Base-by-base conservation (phyloP, 2,329 filamentous ascomycete genomes). In the Capronia epimyces region DNA sequence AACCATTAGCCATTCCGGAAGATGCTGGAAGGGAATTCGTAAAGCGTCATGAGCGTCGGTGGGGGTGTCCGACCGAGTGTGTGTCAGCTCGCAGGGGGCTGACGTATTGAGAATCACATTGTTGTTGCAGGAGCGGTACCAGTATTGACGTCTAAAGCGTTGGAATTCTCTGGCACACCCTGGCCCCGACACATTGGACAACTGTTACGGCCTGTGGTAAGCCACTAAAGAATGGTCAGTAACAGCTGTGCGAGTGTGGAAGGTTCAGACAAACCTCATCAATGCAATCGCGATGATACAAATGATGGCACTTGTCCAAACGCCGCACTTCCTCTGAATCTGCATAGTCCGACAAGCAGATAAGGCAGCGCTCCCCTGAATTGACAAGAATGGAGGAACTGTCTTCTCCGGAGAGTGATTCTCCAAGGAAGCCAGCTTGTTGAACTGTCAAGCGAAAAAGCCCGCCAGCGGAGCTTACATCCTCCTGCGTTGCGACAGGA, bases 271-370 rank as follows among this genome's bases (percentile, higher is more conserved):
- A 62, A 71, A 83, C 81, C 74, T 84, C 78, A 64, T 86, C 82
- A 65, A 86, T 85, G 65, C 82, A 86, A 59, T 83, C 77, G 57
- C 75, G 77, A 67, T 86, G 82, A 67, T 83, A 86, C 52, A 84
- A 63, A 65, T 86, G 82, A 41, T 76, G 76, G 69, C 82, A 86
- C 64, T 80, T 82, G 51, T 74, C 69, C 52, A 86, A 69, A 63
- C 77, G 76, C 52, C 82, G 72, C 20, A 80, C 75, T 60, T 82
- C 76, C 56, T 85, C 82, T 7, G 75, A 74, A 10, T 69, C 71
- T 64, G 83, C 80, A 62, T 84, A 86, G 59, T 85, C 81, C 56
- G 77, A 80, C 37, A 86, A 68, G 63, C 82, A 86, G 42, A 86
- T 82, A 43, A 84, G 68, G 65, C 82, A 86, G 43, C 81, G 76